Evolutionary conservation across 352 stramenopile genomes (phyloP).

Genomic region (Globisporangium nodosum): DNA sequence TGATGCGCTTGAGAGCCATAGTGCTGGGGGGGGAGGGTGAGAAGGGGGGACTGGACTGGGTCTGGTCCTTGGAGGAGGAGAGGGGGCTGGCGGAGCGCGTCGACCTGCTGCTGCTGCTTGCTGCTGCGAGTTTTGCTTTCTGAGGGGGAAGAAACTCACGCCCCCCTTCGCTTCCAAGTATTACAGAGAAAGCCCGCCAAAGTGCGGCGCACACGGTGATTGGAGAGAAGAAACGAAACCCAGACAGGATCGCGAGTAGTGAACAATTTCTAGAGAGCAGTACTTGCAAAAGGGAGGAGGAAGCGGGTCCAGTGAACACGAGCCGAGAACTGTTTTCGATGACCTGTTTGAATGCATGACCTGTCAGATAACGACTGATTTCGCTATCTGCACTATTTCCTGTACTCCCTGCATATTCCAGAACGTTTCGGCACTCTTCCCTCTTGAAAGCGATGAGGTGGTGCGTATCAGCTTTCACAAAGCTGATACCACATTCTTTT

Average conservation of each 20-base stretch:
- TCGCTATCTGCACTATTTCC: not conserved
- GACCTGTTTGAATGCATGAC: not conserved
- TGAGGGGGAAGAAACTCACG: conserved; percentile 14
- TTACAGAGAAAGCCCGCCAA: no score
- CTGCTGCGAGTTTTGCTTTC: conserved; percentile 32
- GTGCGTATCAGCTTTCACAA: no score
- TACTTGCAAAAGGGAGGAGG: not conserved
- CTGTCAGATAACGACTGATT: not conserved
- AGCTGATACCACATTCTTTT: no score
- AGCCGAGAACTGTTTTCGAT: not conserved
- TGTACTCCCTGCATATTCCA: conserved; percentile 3
- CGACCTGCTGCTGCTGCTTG: conserved; percentile 15
- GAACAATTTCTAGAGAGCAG: not conserved
- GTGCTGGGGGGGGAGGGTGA: not conserved
- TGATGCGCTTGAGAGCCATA: conserved; percentile 94
- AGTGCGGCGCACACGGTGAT: not conserved
- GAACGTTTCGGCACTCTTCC: conserved; percentile 8
- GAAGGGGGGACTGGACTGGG: not conserved
- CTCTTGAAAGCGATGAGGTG: not conserved
- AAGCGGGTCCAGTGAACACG: not conserved
- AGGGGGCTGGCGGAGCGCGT: conserved; percentile 1
- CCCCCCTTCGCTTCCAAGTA: no score
- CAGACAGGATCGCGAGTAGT: not conserved
- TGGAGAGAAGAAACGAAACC: not conserved
- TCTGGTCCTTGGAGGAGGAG: not conserved